phyloP scores from a whole-genome alignment of 2,329 filamentous ascomycete genomes.

The Colletotrichum graminicola region DNA sequence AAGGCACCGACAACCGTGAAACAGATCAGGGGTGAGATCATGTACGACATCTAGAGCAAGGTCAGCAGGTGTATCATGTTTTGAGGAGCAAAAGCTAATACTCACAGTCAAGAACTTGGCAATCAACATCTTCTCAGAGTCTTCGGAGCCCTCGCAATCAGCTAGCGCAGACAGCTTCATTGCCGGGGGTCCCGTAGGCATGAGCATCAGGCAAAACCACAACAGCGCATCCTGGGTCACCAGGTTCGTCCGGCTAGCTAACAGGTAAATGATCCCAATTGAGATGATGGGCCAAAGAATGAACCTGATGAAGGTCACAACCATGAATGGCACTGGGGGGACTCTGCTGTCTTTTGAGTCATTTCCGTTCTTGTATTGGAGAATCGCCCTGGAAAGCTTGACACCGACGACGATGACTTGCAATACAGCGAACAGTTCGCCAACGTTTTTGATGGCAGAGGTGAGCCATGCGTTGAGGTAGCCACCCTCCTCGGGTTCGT shows the following conservation, averaged over 20 bases:
- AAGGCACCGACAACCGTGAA: slow-evolving; percentile 36
- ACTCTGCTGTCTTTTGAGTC: slow-evolving; percentile 49
- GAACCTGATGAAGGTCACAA: slow-evolving; percentile 68
- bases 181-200: slow-evolving; percentile 61
- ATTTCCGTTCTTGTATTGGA: slow-evolving; percentile 49
- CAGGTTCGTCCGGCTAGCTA: slow-evolving; percentile 65
- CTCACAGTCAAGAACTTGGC: slow-evolving; percentile 58
- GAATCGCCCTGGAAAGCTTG: slow-evolving; percentile 68
- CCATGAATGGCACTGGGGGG: slow-evolving; percentile 59
- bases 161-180: slow-evolving; percentile 62
- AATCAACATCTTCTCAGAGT: slow-evolving; percentile 57
- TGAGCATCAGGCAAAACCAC: slow-evolving; percentile 70
- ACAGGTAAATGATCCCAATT: slow-evolving; percentile 65
- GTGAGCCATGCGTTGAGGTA: slow-evolving; percentile 77
- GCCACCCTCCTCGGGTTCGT: slow-evolving; percentile 66
- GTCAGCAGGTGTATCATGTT: neutral
- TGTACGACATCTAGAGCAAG: slow-evolving; percentile 28
- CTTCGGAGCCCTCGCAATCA: slow-evolving; percentile 56
- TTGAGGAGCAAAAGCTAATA: neutral
- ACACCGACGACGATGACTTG: slow-evolving; percentile 76
- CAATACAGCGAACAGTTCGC: slow-evolving; percentile 72
- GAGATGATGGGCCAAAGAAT: slow-evolving; percentile 66
- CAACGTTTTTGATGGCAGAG: slow-evolving; percentile 70
- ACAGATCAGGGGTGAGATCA: slow-evolving; percentile 35
- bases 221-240: slow-evolving; percentile 71